Conservation (phyloP, 208 protist genomes). For the Vickermania spadyakhi region DNA sequence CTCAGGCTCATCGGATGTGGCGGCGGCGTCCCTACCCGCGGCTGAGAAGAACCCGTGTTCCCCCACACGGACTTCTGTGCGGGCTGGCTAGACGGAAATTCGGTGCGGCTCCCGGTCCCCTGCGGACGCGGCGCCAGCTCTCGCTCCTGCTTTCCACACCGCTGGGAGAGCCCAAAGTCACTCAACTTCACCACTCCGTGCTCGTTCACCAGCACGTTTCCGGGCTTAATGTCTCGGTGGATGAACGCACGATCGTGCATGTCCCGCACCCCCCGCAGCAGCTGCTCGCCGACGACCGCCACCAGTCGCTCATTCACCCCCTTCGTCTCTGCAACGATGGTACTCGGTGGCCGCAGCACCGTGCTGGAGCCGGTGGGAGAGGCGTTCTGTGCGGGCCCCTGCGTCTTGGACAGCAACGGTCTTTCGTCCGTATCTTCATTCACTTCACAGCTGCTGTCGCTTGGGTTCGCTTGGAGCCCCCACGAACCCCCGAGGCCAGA, state of each 20-base stretch:
- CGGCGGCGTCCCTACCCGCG: background rate
- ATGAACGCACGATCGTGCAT: constrained; percentile 82
- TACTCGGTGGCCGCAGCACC: too few relatives aligned
- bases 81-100: background rate
- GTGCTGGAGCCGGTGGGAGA: too few relatives aligned
- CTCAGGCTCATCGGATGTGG: background rate
- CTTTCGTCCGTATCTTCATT: too few relatives aligned
- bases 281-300: constrained; percentile 74
- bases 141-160: constrained; percentile 23
- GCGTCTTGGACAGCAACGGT: too few relatives aligned
- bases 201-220: constrained; percentile 92
- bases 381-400: too few relatives aligned
- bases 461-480: too few relatives aligned
- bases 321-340: constrained; percentile 22
- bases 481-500: too few relatives aligned
- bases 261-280: constrained; percentile 69
- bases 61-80: background rate
- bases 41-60: background rate
- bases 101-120: background rate
- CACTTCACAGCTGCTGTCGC: too few relatives aligned
- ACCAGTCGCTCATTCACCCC: constrained; percentile 74
- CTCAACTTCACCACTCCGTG: constrained; percentile 93
- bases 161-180: constrained; percentile 92
- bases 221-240: constrained; percentile 92
- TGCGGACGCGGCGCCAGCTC: constrained; percentile 2